phyloP scores from a whole-genome alignment of 169 alveolate genomes.

The Babesia ovata region DNA sequence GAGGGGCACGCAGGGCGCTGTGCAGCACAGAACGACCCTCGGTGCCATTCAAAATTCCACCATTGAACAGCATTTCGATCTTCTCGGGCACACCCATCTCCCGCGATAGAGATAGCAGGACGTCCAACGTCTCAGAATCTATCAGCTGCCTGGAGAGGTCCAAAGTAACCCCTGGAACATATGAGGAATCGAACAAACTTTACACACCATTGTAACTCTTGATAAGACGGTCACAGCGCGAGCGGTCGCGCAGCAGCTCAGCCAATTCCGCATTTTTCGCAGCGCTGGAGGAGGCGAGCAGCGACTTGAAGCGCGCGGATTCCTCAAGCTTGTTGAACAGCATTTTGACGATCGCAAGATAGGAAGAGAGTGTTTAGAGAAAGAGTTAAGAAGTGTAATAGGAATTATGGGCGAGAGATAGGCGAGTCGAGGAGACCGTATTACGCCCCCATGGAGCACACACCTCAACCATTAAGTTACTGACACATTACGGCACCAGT shows the following conservation, averaged over 20 bases:
- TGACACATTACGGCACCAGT: no score
- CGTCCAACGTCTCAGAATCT: constrained; percentile 36
- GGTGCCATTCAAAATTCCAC: constrained; percentile 91
- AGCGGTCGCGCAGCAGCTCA: constrained; percentile 52
- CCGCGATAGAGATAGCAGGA: constrained; percentile 29
- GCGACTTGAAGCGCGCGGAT: constrained; percentile 30
- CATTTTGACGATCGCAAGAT: background rate
- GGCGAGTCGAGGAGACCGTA: background rate
- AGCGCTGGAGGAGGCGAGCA: background rate
- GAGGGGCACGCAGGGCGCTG: constrained; percentile 90
- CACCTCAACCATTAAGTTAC: no score
- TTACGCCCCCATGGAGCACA: background rate
- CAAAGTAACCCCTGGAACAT: constrained; percentile 51
- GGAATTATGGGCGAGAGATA: background rate
- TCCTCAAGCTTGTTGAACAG: constrained; percentile 18
- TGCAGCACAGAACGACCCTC: constrained; percentile 96
- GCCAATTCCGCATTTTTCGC: constrained; percentile 19
- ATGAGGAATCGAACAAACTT: background rate
- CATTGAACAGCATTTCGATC: constrained; percentile 76
- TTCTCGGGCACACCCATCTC: constrained; percentile 59
- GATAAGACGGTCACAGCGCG: constrained; percentile 57
- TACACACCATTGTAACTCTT: constrained; percentile 40
- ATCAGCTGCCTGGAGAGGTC: constrained; percentile 63
- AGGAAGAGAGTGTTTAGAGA: background rate
- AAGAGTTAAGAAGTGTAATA: background rate